Base-by-base conservation (phyloP, 2,329 filamentous ascomycete species). In the Penicillium sp. region DNA sequence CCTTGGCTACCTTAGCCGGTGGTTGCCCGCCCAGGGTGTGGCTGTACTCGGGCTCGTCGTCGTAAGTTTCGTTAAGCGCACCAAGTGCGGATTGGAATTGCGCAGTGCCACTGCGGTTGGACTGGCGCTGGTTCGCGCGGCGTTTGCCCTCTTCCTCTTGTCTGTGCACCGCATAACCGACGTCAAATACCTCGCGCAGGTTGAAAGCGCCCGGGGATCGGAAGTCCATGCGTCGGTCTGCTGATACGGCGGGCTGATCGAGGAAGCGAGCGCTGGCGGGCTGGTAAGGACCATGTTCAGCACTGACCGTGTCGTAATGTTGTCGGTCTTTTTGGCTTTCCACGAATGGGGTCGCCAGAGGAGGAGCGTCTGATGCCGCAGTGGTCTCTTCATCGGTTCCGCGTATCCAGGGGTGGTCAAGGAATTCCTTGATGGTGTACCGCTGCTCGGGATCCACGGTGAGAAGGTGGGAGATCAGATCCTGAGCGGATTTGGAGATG, bases 131-230 rank as follows among this genome's bases (percentile, higher is more conserved):
- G 68, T 95, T 90, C 74, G 95, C 96, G 60, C 91, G 85, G 50
- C 92, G 87, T 77, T 97, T 97, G 66, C 86, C 88, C 74, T 97
- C 94, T 71, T 99, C 94, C 74, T 97, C 94, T 73, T 97, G 92
- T 44, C 94, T 83, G 71, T 97, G 94, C 8, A 99, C 94, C 8
- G 94, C 93, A 67, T 99, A 99, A n/a, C 91, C 88, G 45, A 99
- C 93, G 67, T 99, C 94, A 63, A 99, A 99, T 2, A 97, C 92
- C 74, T 99, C 94, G 55, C 94, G 90, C 11, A 99, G 79, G 70
- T 97, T 97, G 74, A 99, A 88, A 2, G 91, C 92, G 47, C 92
- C 94, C 0, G 94, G 94, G 0, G 92, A 97, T 54, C 94, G 86
- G 86, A 97, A 99, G 72, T 99, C 94, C 76, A 88, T 86, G 16